These are phyloP conservation scores for Heterobasidion parviporum DNA, from an alignment of 1,284 basidiomycete species.

Conservation along the genomic window DNA sequence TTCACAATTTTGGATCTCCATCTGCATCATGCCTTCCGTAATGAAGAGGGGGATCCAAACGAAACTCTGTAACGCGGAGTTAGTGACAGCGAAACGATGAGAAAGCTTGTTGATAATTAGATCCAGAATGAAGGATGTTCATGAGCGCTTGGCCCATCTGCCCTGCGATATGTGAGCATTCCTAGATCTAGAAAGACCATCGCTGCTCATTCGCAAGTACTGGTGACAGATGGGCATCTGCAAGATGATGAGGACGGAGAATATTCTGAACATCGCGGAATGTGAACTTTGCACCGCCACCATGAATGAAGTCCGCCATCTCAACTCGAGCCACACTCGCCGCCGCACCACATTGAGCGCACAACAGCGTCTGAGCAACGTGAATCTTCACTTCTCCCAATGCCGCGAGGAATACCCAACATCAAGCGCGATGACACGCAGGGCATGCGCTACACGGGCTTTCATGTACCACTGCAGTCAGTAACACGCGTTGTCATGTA, in stretches of 20 bases:
- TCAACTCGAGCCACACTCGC: background rate
- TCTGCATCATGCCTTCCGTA: background rate
- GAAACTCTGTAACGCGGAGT: too few relatives aligned
- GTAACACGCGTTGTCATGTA: constrained; percentile 18
- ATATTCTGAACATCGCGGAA: background rate
- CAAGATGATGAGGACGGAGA: too few relatives aligned
- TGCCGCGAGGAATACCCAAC: constrained; percentile 77
- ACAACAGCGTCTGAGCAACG: background rate
- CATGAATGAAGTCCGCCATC: background rate
- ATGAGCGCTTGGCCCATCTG: too few relatives aligned
- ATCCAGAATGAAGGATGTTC: too few relatives aligned
- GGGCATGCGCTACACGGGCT: constrained; percentile 71
- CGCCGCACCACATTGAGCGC: background rate
- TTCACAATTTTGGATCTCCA: background rate
- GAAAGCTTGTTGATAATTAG: too few relatives aligned
- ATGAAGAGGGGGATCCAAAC: too few relatives aligned
- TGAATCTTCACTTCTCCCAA: constrained; percentile 18
- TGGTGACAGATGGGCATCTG: too few relatives aligned
- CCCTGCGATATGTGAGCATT: too few relatives aligned
- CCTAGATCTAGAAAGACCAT: too few relatives aligned
- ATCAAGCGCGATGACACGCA: constrained; percentile 65
- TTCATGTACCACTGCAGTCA: constrained; percentile 68
- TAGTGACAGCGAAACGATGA: too few relatives aligned
- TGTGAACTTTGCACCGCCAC: constrained; percentile 6
- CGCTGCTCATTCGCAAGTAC: too few relatives aligned